phyloP scores from a whole-genome alignment of 371 early-diverging fungal genomes.

The Coemansia sp. region DNA sequence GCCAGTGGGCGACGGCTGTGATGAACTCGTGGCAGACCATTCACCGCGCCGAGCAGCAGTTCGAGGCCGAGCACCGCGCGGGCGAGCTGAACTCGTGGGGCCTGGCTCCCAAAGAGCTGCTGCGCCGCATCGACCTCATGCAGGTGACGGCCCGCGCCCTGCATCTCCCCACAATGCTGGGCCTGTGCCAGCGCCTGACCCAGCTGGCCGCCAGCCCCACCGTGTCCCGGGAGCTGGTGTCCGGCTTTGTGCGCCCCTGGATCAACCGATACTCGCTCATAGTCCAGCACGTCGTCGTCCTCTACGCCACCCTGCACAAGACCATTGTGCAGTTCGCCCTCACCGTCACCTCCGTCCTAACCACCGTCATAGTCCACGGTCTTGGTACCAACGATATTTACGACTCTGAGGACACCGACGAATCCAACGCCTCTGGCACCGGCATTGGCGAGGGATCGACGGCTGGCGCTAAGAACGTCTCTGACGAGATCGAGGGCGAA shows the following conservation, averaged over 20 bases:
- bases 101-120: slow-evolving; percentile 33
- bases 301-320: slow-evolving; percentile 22
- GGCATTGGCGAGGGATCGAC: slow-evolving; percentile 97
- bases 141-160: slow-evolving; percentile 21
- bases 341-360: slow-evolving; percentile 19
- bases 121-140: slow-evolving; percentile 27
- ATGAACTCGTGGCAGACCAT: slow-evolving; percentile 45
- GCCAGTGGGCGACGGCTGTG: slow-evolving; percentile 38
- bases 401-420: slow-evolving; percentile 34
- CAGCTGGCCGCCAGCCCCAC: neutral
- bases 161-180: slow-evolving; percentile 27
- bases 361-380: slow-evolving; percentile 48
- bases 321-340: slow-evolving; percentile 39
- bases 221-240: neutral
- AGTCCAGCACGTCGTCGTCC: slow-evolving; percentile 29
- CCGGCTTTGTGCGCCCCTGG: slow-evolving; percentile 39
- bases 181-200: slow-evolving; percentile 16
- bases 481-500: slow-evolving; percentile 94
- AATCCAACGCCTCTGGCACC: slow-evolving; percentile 32
- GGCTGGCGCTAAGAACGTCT: slow-evolving; percentile 92
- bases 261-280: slow-evolving; percentile 28
- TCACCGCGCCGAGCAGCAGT: slow-evolving; percentile 27
- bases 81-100: slow-evolving; percentile 34
- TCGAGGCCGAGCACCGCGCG: neutral
- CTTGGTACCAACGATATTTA: slow-evolving; percentile 49